These are phyloP conservation scores for Orbilia blumenaviensis DNA, from an alignment of 2,329 filamentous ascomycete genomes.

Conservation along the genomic window DNA sequence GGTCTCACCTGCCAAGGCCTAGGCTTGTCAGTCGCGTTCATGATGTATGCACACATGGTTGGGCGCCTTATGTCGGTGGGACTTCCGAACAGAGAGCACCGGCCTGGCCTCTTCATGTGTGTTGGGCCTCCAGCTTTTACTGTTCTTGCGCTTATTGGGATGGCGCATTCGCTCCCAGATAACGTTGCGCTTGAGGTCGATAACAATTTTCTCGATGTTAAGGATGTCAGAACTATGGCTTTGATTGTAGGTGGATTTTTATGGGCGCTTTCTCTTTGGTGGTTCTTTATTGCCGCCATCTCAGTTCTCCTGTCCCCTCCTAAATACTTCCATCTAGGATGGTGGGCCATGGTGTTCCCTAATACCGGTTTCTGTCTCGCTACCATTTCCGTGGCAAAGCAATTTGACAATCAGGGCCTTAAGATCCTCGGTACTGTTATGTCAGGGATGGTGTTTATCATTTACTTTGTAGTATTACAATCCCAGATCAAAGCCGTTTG, in stretches of 20 bases:
- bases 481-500: slow-evolving; percentile 65
- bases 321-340: slow-evolving; percentile 69
- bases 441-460: slow-evolving; percentile 61
- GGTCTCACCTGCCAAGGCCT: slow-evolving; percentile 76
- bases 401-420: slow-evolving; percentile 64
- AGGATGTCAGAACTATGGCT: slow-evolving; percentile 62
- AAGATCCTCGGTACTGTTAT: slow-evolving; percentile 66
- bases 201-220: slow-evolving; percentile 63
- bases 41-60: slow-evolving; percentile 79
- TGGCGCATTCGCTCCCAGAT: slow-evolving; percentile 68
- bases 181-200: slow-evolving; percentile 62
- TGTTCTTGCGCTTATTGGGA: slow-evolving; percentile 73
- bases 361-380: slow-evolving; percentile 70
- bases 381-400: slow-evolving; percentile 67
- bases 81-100: slow-evolving; percentile 71
- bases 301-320: slow-evolving; percentile 64
- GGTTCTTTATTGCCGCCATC: slow-evolving; percentile 66
- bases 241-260: slow-evolving; percentile 63
- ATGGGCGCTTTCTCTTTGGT: slow-evolving; percentile 65
- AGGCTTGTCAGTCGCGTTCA: slow-evolving; percentile 73
- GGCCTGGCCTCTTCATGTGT: slow-evolving; percentile 77
- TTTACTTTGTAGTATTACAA: slow-evolving; percentile 64
- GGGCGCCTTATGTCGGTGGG: slow-evolving; percentile 75
- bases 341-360: slow-evolving; percentile 73
- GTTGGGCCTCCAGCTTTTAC: slow-evolving; percentile 80